phyloP scores from a whole-genome alignment of 768 basidiomycete species.

The Amanita polypyramis region DNA sequence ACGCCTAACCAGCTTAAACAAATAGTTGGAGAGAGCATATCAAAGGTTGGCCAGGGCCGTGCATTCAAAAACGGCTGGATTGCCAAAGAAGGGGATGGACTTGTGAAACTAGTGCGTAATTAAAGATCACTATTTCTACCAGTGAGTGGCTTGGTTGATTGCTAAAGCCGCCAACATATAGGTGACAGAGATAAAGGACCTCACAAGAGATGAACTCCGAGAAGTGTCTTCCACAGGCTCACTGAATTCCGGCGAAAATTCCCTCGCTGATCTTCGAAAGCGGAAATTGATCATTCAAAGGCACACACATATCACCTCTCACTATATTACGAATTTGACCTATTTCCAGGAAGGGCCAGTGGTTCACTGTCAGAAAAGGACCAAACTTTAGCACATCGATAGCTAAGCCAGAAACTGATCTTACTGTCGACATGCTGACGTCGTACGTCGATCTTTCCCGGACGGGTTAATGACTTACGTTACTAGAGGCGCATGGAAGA shows the following conservation, averaged over 20 bases:
- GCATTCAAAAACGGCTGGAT: slow-evolving; percentile 99
- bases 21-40: slow-evolving; percentile 73
- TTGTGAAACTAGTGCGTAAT: slow-evolving; percentile 74
- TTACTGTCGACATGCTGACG: slow-evolving; percentile 90
- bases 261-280: slow-evolving; percentile 80
- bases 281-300: slow-evolving; percentile 81
- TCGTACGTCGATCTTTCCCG: slow-evolving; percentile 38
- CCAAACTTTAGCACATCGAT: slow-evolving; percentile 81
- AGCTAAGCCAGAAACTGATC: slow-evolving; percentile 89
- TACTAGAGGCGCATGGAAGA: slow-evolving; percentile 87
- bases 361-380: slow-evolving; percentile 87
- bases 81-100: slow-evolving; percentile 76
- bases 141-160: not conserved
- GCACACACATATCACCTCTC: slow-evolving; percentile 27
- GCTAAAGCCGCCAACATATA: slow-evolving; percentile 18
- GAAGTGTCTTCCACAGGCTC: slow-evolving; percentile 69
- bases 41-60: slow-evolving; percentile 88
- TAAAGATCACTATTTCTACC: not conserved
- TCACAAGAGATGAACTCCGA: slow-evolving; percentile 62
- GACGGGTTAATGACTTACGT: slow-evolving; percentile 8
- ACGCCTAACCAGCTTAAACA: slow-evolving; percentile 60
- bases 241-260: slow-evolving; percentile 66
- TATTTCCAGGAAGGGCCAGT: slow-evolving; percentile 75
- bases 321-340: not conserved
- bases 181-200: slow-evolving; percentile 59